Evolutionary conservation across 2,329 filamentous ascomycete species (phyloP), one percentile per base, ranked within the genome.

Genomic region (Cryphonectria japonica): DNA sequence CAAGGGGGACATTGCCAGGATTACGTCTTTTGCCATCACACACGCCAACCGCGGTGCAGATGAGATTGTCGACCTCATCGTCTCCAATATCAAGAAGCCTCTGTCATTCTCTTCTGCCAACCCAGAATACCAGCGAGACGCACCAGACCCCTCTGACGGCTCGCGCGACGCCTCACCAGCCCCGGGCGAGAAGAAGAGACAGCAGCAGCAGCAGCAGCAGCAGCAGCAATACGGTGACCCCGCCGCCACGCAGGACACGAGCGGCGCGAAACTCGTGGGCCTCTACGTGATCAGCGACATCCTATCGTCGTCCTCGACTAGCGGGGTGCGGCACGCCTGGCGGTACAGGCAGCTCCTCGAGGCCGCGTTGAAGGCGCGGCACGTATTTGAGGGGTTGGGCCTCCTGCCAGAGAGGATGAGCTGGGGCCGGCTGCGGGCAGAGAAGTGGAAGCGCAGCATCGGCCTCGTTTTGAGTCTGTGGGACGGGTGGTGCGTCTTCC

Each of bases 1-100:
- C 39, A 93, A 93, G 77, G 94, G 94, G 2, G 94, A 98, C 77
- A 89, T 98, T 62, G 95, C 94, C 1, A 88, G 94, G 6, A 86
- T 98, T 2, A 95, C 95, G 0, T 88, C 92, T 3, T 98, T 98
- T 80, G 95, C 95, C 16, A 94, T 98, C 69, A 91, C 91, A 2
- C 94, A 98, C 78, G 93, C 94, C 1, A 93, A 92, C 54, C 87
- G 90, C 29, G 96, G 95, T 22, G 92, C 93, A 16, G 93, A 97
- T 74, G 96, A 98, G 82, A 91, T 98, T 50, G 94, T 97, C n/a
- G 89, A 95, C 66, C 89, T 97, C 81, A 90, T 98, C 52, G 88
- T 97, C 0, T 86, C 90, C 0, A 98, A 99, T 76, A 86, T 98
- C 46, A 86, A 92, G 71, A 89, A 87, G 67, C 96, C 96, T 0